Evolutionary conservation across 768 basidiomycete genomes (phyloP).

Genomic region (Suillus clintonianus): DNA sequence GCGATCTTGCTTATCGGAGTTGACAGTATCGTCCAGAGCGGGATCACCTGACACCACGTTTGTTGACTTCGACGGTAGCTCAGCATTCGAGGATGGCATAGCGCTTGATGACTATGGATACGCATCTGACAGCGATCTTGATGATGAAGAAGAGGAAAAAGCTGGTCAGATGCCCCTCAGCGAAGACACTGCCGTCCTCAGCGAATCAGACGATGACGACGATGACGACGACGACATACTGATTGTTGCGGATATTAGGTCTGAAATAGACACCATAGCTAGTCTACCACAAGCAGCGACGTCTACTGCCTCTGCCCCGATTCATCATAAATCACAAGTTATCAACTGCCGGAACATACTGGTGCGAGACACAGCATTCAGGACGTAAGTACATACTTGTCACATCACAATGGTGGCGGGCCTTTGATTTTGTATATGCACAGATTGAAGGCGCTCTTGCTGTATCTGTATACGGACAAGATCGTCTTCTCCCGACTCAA

Average conservation of each 20-base stretch:
- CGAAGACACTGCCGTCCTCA: background rate
- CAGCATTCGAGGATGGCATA: conserved; percentile 6
- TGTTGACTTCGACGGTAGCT: conserved; percentile 15
- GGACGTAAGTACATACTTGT: conserved; percentile 22
- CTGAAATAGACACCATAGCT: conserved; percentile 4
- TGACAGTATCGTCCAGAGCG: conserved; percentile 16
- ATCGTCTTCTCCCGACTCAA: conserved; percentile 34
- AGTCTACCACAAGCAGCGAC: background rate
- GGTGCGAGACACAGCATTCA: conserved; percentile 28
- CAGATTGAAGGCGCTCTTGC: conserved; percentile 41
- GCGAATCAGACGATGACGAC: conserved; percentile 19
- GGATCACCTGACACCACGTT: conserved; percentile 14
- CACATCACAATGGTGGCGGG: background rate
- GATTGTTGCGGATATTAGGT: conserved; percentile 8
- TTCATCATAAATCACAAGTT: background rate
- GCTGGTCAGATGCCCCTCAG: background rate
- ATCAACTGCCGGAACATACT: conserved; percentile 24
- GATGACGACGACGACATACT: background rate
- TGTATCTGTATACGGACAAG: conserved; percentile 40
- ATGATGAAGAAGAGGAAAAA: conserved; percentile 16
- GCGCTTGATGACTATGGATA: conserved; percentile 29
- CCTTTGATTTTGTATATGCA: background rate
- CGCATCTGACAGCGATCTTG: conserved; percentile 36
- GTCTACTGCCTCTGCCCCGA: conserved; percentile 6
- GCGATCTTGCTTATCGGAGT: background rate